Evolutionary conservation across 2,329 filamentous ascomycete genomes (phyloP), one percentile per base, ranked within the genome.

Genomic region (Fusarium robinianum): DNA sequence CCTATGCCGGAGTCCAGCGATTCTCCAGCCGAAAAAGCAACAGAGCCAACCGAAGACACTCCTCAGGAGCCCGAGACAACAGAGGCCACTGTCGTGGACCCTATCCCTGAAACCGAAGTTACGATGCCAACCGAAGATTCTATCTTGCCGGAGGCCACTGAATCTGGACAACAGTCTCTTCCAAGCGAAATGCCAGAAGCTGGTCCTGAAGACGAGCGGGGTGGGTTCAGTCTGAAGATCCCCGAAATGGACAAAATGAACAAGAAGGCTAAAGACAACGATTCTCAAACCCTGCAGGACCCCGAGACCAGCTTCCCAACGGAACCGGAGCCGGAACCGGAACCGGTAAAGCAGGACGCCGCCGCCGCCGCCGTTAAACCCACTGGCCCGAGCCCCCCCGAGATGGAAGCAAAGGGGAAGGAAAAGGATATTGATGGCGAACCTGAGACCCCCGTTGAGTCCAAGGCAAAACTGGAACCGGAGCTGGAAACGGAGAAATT

Each of bases 221-320:
- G 55, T 63, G 58, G 59, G 52, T 60, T 59, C 36, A 60, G 53
- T 56, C 53, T 53, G 27, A 62, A 60, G 45, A 50, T 48, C 43
- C 58, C 62, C 38, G 59, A 65, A 46, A 65, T 63, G 46, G 60
- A 65, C 45, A 65, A 68, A 46, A 63, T 62, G 43, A 63, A 68
- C 46, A 67, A 67, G 40, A 62, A 61, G 51, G 53, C 62, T 63
- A 65, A 67, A 57, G 52, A 63, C 50, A 49, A 50, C 47, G 62
- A 60, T 53, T 54, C 53, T 61, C 48, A 60, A 53, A 48, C 50
- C 45, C 49, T 55, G 51, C 60, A 66, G 57, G 58, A 64, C 53
- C 49, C 58, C 46, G 48, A 66, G 45, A 55, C 45, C 39, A 51
- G 44, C 16, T 45, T 42, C 45, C 49, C 46, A 50, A 44, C 53